Base-by-base conservation (phyloP, 306 rosid species). In the Parietaria judaica region DNA sequence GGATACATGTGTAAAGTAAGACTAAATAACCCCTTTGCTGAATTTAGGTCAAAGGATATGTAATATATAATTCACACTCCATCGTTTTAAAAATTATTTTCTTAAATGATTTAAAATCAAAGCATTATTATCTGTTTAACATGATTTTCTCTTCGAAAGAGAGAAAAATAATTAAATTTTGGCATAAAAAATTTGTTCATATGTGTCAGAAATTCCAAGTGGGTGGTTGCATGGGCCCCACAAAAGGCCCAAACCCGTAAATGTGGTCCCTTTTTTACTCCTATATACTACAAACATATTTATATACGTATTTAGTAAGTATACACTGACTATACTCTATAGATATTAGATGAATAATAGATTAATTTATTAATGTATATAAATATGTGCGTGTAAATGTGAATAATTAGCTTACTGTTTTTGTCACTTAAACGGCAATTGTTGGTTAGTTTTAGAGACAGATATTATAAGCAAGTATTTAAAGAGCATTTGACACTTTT, bases 151-250 rank as follows among this genome's bases (percentile, higher is more conserved):
- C 31, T 23, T 23, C 31, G 31, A 23, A 23, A 23, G 31, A 23
- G 31, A 23, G 31, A 23, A 23, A 23, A 23, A 23, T 23, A 35
- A 56, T 34, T 4, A 35, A 5, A 56, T 9, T 23, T 6, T 4
- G 6, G 4, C 8, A 34, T 6, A 37, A 14, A 34, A 6, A 44
- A 41, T 14, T 6, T 12, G 49, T 41, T 56, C 57, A 35, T 71
- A 51, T 31, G 44, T 52, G 81, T 72, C 65, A 60, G 74, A 72
- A 72, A 68, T 59, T 60, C 74, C 69, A 65, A 68, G 69, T 69
- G 70, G 78, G 6, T 55, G 51, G 47, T 16, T 54, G n/a, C 49
- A 45, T 34, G 70, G 62, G 41, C 55, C 15, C 70, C 53, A 56
- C 46, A 66, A 43, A 49, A 16, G 52, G 52, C 53, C 64, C 53